Base-by-base conservation (phyloP, 176 grass and related monocot genomes). In the Phyllostachys edulis region DNA sequence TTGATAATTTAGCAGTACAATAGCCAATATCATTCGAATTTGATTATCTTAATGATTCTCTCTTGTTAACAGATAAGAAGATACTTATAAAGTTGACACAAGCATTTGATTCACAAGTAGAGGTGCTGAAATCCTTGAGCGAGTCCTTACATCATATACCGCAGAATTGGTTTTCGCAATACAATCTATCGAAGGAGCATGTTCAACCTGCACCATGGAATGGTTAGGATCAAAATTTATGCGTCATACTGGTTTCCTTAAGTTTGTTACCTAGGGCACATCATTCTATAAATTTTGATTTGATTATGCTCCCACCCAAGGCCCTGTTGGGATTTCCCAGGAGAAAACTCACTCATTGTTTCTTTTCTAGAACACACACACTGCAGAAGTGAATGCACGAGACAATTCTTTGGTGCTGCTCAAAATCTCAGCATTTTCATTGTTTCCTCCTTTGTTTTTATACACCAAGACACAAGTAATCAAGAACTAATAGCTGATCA, bases 41-140 rank as follows among this genome's bases (percentile, higher is more conserved):
- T 80, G 50, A 9, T 52, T 73, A 70, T 75, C 40, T 50, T 75
- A 77, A 11, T 45, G 9, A 38, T 76, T 76, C 29, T 77, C 9
- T 70, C 18, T 68, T 66, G 34, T 77, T 69, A 40, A 73, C 62
- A 97, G 95, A 97, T 84, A 90, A 84, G 77, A 91, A 91, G 84
- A 79, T 94, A 85, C 82, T 97, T 71, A 73, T 88, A 46, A 88
- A 88, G 62, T 88, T 97, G 64, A 82, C 90, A 82, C 74, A 79
- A 75, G 92, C 95, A 54, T 74, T 98, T 44, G 90, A 94, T 88
- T 70, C 80, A 26, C 95, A 98, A 91, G 90, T 80, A 82, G 91
- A 98, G 64, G 82, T 91, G 63, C 86, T 98, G 81, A 94, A 93
- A 84, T 88, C 86, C 20, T 90, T 97, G 85, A 89, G 76, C n/a